phyloP scores from a whole-genome alignment of 441 rosid genomes.

The Gossypium schwendimanii region DNA sequence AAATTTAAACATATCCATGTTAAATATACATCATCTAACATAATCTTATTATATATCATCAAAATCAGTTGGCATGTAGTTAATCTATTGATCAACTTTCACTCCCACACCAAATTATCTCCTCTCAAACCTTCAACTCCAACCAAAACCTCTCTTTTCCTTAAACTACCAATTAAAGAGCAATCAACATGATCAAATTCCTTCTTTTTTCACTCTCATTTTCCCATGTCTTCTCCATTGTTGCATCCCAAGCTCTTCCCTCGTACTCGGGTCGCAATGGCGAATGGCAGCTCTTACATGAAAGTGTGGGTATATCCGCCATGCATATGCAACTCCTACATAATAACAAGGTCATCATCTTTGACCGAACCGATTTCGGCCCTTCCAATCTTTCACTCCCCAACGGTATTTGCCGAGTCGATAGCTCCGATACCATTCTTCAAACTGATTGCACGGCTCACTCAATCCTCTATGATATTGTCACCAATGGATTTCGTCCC shows the following conservation, averaged over 20 bases:
- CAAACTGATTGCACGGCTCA: slow-evolving; percentile 68
- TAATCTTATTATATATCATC: not conserved
- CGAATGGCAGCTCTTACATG: slow-evolving; percentile 16
- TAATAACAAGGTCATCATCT: slow-evolving; percentile 65
- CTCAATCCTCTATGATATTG: slow-evolving; percentile 55
- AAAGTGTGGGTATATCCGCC: slow-evolving; percentile 66
- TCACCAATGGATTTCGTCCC: slow-evolving; percentile 52
- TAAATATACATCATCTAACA: not conserved
- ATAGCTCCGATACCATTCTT: slow-evolving; percentile 32
- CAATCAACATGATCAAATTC: not conserved
- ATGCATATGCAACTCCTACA: slow-evolving; percentile 85
- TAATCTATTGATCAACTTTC: not conserved
- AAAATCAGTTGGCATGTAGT: not conserved
- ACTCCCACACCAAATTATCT: not conserved
- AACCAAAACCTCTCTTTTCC: not conserved
- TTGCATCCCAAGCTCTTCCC: not conserved
- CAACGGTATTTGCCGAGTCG: slow-evolving; percentile 42
- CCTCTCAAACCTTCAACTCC: not conserved
- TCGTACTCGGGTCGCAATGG: not conserved
- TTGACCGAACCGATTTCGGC: slow-evolving; percentile 88
- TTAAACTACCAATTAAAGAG: not conserved
- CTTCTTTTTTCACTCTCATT: slow-evolving; percentile 2
- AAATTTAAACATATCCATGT: not conserved
- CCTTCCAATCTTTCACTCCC: slow-evolving; percentile 62
- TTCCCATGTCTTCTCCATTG: not conserved